Evolutionary conservation across 106 monocot species (phyloP).

Genomic region (Acorus gramineus): DNA sequence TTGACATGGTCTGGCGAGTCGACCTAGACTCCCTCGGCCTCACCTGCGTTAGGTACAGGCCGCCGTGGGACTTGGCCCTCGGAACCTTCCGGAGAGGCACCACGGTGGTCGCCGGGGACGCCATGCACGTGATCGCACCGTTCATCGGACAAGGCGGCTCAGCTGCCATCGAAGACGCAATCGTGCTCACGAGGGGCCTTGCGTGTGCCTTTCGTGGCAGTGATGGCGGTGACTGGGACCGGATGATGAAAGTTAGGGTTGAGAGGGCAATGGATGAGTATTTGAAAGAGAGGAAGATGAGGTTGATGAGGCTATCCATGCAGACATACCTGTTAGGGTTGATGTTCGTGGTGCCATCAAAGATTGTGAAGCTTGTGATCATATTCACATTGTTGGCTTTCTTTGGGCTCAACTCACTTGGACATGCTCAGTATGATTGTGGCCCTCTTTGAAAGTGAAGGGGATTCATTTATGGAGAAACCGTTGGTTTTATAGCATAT

Average conservation of each 20-base stretch:
- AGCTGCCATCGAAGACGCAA: constrained; percentile 23
- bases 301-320: constrained; percentile 13
- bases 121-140: constrained; percentile 36
- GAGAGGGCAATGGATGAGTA: constrained; percentile 5
- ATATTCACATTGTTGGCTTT: constrained; percentile 1
- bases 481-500: no score
- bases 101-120: constrained; percentile 28
- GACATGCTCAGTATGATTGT: constrained; percentile 16
- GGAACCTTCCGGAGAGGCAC: constrained; percentile 17
- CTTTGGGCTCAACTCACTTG: constrained; percentile 3
- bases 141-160: constrained; percentile 26
- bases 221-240: neutral
- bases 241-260: constrained; percentile 3
- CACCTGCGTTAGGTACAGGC: constrained; percentile 17
- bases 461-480: no score
- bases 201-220: neutral
- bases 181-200: constrained; percentile 30
- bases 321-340: constrained; percentile 8
- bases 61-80: constrained; percentile 21
- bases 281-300: constrained; percentile 9
- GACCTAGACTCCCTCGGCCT: constrained; percentile 13
- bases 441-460: constrained; percentile 8
- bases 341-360: constrained; percentile 2
- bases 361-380: constrained; percentile 1
- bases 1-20: constrained; percentile 17